phyloP scores from a whole-genome alignment of 1,284 basidiomycete genomes.

The Ceratorhiza oryzae-sativae region DNA sequence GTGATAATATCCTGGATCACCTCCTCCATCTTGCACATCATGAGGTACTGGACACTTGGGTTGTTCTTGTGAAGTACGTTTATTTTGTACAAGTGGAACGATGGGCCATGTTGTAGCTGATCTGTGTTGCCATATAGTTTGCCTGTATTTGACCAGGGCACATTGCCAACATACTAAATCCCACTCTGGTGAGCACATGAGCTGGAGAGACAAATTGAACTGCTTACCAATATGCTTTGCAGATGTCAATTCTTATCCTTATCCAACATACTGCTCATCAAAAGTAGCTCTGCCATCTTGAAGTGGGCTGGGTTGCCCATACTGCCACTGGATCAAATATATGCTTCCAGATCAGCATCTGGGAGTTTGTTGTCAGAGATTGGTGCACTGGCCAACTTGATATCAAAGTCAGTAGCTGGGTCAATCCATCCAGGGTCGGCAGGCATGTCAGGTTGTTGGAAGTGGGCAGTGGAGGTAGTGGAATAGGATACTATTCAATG shows the following conservation, averaged over 20 bases:
- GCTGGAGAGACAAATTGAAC: not conserved
- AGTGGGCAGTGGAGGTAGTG: too few species aligned
- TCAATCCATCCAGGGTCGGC: too few species aligned
- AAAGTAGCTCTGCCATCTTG: not conserved
- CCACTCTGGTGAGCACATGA: not conserved
- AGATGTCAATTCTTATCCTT: not conserved
- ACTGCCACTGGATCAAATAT: not conserved
- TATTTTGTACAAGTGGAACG: slow-evolving; percentile 42
- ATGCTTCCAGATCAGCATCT: not conserved
- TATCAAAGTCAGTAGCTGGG: not conserved
- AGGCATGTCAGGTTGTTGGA: too few species aligned
- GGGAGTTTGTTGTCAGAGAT: not conserved
- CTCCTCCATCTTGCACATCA: not conserved
- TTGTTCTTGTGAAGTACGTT: not conserved
- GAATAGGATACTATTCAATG: too few species aligned
- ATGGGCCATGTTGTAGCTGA: slow-evolving; percentile 43
- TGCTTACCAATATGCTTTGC: slow-evolving; percentile 14
- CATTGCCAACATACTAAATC: not conserved
- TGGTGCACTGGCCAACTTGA: not conserved
- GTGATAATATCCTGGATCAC: slow-evolving; percentile 42
- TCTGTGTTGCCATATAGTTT: slow-evolving; percentile 44
- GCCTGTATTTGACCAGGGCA: slow-evolving; percentile 40
- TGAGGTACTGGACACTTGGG: not conserved
- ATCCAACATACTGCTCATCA: not conserved
- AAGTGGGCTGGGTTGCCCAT: not conserved